phyloP scores from a whole-genome alignment of 2,329 filamentous ascomycete genomes.

The Lachnellula cervina region DNA sequence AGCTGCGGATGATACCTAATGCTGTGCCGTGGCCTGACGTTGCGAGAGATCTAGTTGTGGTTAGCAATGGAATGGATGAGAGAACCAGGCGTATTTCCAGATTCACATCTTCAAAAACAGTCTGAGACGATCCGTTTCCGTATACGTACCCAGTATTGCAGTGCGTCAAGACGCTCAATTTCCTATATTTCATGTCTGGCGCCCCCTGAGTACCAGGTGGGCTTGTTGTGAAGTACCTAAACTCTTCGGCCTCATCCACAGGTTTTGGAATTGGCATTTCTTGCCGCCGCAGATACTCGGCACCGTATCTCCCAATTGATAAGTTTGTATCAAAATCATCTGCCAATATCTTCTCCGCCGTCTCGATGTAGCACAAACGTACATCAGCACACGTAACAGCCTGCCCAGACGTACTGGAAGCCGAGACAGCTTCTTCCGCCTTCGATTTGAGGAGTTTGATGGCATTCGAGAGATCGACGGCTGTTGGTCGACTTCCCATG shows the following conservation, averaged over 20 bases:
- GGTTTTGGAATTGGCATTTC: conserved; percentile 25
- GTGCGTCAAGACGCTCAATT: conserved; percentile 85
- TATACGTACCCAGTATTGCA: conserved; percentile 81
- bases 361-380: conserved; percentile 65
- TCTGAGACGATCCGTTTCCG: neutral
- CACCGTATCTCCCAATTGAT: conserved; percentile 76
- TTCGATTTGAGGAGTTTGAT: conserved; percentile 70
- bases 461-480: conserved; percentile 90
- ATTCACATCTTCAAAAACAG: too few species aligned
- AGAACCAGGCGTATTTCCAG: too few species aligned
- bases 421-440: conserved; percentile 47
- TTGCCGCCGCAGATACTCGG: conserved; percentile 64
- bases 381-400: conserved; percentile 43
- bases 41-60: conserved; percentile 66
- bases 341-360: conserved; percentile 80
- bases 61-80: conserved; percentile 7
- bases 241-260: conserved; percentile 19
- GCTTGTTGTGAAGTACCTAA: conserved; percentile 32
- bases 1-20: conserved; percentile 83
- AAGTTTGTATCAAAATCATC: conserved; percentile 86
- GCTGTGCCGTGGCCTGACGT: conserved; percentile 98
- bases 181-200: conserved; percentile 44
- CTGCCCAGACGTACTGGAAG: conserved; percentile 19
- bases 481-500: conserved; percentile 83
- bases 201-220: conserved; percentile 34